These are phyloP conservation scores for Buxus sempervirens DNA, from an alignment of 164 flowering plant species.

Conservation along the genomic window DNA sequence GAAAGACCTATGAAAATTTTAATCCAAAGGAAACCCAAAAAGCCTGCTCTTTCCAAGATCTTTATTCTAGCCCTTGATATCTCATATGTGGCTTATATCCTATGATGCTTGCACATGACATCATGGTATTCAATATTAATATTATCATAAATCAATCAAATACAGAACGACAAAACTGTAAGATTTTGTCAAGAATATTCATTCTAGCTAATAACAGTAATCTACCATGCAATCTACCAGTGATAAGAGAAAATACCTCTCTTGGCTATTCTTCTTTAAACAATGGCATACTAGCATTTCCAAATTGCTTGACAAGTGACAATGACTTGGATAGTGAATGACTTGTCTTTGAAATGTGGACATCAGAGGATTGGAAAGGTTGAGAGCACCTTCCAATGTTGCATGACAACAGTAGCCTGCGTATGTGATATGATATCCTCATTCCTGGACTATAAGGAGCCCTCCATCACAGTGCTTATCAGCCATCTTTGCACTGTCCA, in stretches of 20 bases:
- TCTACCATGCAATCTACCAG: too few relatives aligned
- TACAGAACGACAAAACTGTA: too few relatives aligned
- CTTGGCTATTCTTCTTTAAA: constrained; percentile 13
- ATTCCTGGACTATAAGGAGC: constrained; percentile 86
- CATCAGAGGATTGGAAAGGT: constrained; percentile 52
- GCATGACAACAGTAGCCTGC: constrained; percentile 93
- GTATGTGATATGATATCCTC: constrained; percentile 96
- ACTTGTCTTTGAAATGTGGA: constrained; percentile 81
- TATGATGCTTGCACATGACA: too few relatives aligned
- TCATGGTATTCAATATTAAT: too few relatives aligned
- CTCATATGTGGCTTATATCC: too few relatives aligned
- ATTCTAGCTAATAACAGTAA: too few relatives aligned
- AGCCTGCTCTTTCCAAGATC: too few relatives aligned
- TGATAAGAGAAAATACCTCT: constrained; percentile 3
- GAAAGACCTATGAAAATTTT: too few relatives aligned
- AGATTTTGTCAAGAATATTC: too few relatives aligned
- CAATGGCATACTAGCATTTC: constrained; percentile 36
- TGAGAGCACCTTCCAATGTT: constrained; percentile 81
- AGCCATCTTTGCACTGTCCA: constrained; percentile 42
- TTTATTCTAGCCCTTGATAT: too few relatives aligned
- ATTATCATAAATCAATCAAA: too few relatives aligned
- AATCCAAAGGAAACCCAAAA: too few relatives aligned
- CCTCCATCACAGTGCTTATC: constrained; percentile 57
- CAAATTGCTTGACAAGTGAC: constrained; percentile 52
- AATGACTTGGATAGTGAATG: constrained; percentile 42